Evolutionary conservation across 176 grass and related monocot genomes (phyloP), one percentile per base, ranked within the genome.

Genomic region (Lolium perenne): DNA sequence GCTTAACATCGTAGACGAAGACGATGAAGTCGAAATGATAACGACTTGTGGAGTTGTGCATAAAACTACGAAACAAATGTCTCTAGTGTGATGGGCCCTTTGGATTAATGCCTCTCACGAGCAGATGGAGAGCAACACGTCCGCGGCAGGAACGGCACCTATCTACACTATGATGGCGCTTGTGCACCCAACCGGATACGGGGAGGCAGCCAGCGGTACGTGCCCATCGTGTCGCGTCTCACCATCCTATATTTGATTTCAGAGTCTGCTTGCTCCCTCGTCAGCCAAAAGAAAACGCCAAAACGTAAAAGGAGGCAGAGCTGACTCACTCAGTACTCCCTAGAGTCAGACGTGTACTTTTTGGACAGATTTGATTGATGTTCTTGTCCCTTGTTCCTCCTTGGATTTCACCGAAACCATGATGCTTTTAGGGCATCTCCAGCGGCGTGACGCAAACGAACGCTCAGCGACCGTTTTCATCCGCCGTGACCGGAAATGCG

Each of bases 101-200:
- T 35, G 47, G 67, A 58, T 74, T 54, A 43, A 7, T 73, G 75
- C 22, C 56, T 11, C 47, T 82, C 86, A 76, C 79, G 79, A 87
- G 79, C 70, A 49, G n/a, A 53, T 35, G 32, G 32, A 3, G 9
- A 61, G 58, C 59, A 18, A 49, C 72, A 61, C 71, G 16, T 22
- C 17, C 38, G 12, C 9, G 47, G 38, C 70, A 41, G 32, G 1
- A 51, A 41, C 60, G 74, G n/a, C 23, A 64, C 6, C 5, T 45
- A 45, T 45, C 41, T 8, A 45, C 32, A 35, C 32, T 38, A 80
- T 54, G 85, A 65, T 65, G 67, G 51, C 46, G 46, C 46, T 41
- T 17, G 16, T 41, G 7, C 45, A 26, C 77, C 43, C 26, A 18
- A 48, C 78, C 77, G 23, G 25, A 72, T 10, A 66, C 49, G 58